Conservation (phyloP, 2,329 filamentous ascomycete genomes). For the Aspergillus novofumigatus region DNA sequence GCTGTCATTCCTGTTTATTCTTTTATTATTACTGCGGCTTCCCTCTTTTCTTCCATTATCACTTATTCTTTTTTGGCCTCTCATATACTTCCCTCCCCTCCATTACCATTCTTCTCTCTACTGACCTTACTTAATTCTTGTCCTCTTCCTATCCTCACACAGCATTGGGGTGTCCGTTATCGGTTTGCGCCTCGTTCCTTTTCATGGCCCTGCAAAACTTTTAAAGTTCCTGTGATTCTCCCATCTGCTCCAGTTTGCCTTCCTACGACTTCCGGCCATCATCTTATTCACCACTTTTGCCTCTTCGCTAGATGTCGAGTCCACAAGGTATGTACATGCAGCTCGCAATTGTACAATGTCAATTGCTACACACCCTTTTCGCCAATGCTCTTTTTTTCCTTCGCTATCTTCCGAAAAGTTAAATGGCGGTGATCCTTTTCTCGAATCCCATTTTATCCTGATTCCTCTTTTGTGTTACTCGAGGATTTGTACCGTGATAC, state of each 20-base stretch:
- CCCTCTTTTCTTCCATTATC: conserved; percentile 5
- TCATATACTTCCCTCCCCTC: conserved; percentile 9
- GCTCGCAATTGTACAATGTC: neutral
- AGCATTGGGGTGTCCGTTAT: neutral
- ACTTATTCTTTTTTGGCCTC: conserved; percentile 2
- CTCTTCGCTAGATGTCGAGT: conserved; percentile 17
- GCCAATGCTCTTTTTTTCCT: conserved; percentile 1
- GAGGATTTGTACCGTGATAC: conserved; percentile 18
- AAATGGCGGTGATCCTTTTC: conserved; percentile 10
- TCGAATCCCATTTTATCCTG: conserved; percentile 7
- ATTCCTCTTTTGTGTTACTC: conserved; percentile 13
- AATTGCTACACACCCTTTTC: neutral
- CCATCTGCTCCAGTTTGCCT: conserved; percentile 9
- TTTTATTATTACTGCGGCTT: conserved; percentile 1
- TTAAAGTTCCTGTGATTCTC: neutral
- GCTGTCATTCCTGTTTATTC: conserved; percentile 8
- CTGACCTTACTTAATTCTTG: conserved; percentile 3
- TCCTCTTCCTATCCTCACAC: neutral
- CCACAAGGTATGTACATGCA: conserved; percentile 13
- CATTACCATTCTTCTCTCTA: neutral
- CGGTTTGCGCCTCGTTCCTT: neutral
- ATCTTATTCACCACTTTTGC: neutral
- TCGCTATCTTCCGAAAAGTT: neutral
- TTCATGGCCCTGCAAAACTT: conserved; percentile 6
- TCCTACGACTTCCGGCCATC: neutral